Evolutionary conservation across 495 filamentous ascomycete genomes (phyloP), one percentile per base, ranked within the genome.

Genomic region (Talaromyces thailandensis): DNA sequence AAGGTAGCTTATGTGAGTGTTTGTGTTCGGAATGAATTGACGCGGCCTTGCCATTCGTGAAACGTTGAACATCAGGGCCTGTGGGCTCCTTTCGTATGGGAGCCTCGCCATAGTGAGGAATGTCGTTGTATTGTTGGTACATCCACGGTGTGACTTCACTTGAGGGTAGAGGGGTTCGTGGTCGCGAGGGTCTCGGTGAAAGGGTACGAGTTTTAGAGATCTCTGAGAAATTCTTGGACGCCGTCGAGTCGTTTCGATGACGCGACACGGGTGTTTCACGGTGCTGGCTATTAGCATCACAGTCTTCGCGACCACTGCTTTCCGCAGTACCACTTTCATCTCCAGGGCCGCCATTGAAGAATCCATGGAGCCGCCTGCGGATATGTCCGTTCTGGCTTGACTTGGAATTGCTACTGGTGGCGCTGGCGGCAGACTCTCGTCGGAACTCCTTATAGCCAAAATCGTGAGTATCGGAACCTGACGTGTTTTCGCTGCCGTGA

Each of bases 141-240:
- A 95, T 77, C 84, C 96, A 98, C 12, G 94, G 94, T 24, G 93
- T 93, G 56, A 98, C 91, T 68, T 98, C 94, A 68, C 89, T 93
- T 14, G 93, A 92, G 35, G 92, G 91, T 45, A 91, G 78, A n/a
- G 93, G 90, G 21, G 87, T 93, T 50, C 88, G 81, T 60, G 93
- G 90, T 58, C 91, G 79, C 5, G 90, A 89, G 45, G 76, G 79
- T 26, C 81, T 78, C 6, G 89, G 88, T 16, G 88, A 90, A n/a
- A 79, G 75, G 45, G 86, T 87, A 65, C 83, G 61, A 24, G 68
- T 60, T 55, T 65, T 31, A 51, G 76, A 48, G 71, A 64, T 51
- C 74, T 84, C 61, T 78, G 79, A 55, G 77, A 82, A 25, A 80
- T 83, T 40, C 83, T 83, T 71, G 29, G 70, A 70, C 21, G 71